These are phyloP conservation scores for Leccinellum luteum DNA, from an alignment of 768 basidiomycete genomes.

Conservation along the genomic window DNA sequence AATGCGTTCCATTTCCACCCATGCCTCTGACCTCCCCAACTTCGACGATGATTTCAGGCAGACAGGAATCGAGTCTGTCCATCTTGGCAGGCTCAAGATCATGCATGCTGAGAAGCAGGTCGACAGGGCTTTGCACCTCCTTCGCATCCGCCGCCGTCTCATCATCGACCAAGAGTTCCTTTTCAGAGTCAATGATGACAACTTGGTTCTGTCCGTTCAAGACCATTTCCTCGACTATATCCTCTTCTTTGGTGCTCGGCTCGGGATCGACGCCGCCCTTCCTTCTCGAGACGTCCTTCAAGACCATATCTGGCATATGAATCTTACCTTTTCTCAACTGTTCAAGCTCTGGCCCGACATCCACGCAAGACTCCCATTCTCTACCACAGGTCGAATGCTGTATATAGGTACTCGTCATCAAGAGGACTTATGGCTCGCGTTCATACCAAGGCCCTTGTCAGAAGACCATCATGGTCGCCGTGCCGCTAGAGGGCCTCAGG, in stretches of 20 bases:
- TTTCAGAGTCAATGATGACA: neutral
- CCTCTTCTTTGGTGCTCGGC: neutral
- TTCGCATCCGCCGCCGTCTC: neutral
- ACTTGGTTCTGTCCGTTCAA: neutral
- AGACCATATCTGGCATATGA: neutral
- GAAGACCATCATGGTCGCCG: neutral
- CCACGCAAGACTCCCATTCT: neutral
- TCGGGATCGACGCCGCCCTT: neutral
- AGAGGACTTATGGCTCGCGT: neutral
- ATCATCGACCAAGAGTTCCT: no score
- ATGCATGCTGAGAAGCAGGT: neutral
- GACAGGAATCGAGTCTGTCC: neutral
- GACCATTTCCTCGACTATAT: neutral
- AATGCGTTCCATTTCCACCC: neutral
- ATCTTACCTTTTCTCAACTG: neutral
- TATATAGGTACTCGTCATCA: neutral
- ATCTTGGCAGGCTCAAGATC: neutral
- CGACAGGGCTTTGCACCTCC: neutral
- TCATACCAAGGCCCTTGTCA: neutral
- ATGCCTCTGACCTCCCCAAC: neutral
- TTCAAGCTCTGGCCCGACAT: neutral
- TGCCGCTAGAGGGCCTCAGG: no score
- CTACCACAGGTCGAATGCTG: neutral
- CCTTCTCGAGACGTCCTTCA: neutral
- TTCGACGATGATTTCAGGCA: neutral